These are phyloP conservation scores for Nemania bipapillata DNA, from an alignment of 2,329 filamentous ascomycete species.

Conservation along the genomic window DNA sequence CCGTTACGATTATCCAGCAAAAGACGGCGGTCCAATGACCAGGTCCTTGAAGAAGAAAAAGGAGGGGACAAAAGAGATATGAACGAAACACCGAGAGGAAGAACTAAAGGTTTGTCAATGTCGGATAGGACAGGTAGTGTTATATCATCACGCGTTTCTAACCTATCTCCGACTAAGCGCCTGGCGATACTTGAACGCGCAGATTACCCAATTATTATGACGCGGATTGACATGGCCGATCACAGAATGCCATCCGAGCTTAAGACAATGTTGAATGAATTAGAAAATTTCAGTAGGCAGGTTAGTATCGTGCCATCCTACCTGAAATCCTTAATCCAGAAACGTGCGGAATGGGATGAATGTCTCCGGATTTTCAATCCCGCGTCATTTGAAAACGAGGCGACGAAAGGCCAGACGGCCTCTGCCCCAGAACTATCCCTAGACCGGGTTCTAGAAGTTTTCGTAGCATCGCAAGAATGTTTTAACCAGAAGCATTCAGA, in stretches of 20 bases:
- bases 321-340: not conserved
- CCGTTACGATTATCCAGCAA: no score
- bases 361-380: no score
- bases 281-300: not conserved
- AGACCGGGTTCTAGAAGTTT: not conserved
- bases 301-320: not conserved
- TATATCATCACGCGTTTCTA: not conserved
- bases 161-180: not conserved
- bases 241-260: not conserved
- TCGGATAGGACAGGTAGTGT: no score
- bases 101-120: not conserved
- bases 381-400: no score
- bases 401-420: no score
- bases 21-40: no score
- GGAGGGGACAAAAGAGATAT: no score
- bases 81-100: not conserved
- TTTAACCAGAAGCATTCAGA: not conserved
- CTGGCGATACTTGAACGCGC: not conserved
- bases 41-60: no score
- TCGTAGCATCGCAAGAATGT: not conserved
- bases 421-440: not conserved
- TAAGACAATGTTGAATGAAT: not conserved
- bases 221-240: not conserved
- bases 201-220: not conserved
- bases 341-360: no score